Evolutionary conservation across 768 basidiomycete species (phyloP), one percentile per base, ranked within the genome.

Genomic region (Suillus fuscotomentosus): DNA sequence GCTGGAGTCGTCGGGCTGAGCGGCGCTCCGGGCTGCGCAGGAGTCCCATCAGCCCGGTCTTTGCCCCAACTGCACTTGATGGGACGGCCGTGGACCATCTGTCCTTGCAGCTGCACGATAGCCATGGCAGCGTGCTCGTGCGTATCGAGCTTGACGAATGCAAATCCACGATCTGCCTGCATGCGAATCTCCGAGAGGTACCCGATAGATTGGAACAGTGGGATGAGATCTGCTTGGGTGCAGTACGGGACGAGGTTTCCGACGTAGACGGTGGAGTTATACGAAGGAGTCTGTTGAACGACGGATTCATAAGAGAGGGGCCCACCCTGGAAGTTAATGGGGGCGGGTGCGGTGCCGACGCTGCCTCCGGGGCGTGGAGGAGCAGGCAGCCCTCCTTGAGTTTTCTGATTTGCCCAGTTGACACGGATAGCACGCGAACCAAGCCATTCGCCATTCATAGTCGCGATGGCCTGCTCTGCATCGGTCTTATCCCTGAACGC

Each of bases 391-490:
- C 20, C 60, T 63, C 88, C 93, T 78, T 97, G 95, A 20, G 96
- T 98, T 83, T 99, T 98, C 80, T 99, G 97, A 81, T 99, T 99
- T 61, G 97, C 97, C 97, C 97, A 99, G 81, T 99, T 99, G 78
- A 99, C 97, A 69, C 97, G 90, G 73, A 99, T 99, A 66, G 97
- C 97, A 66, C 97, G 88, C 38, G 95, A 95, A 57, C 97, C 97
- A 43, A 99, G 85, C 95, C 95, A 99, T 83, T 99, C 97, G 63
- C 97, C 97, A 74, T 99, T 99, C 97, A 99, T 99, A 66, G 97
- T 96, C 39, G 93, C 92, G 75, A 99, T 99, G 50, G 97, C 97
- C 77, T 99, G 97, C 77, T 99, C 97, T 39, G 97, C 97, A 72
- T 99, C 97, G 60, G 97, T 94, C 80, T 97, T 96, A 83, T 99